A percentile compares a stretch with the other conserved stretches of the same genome.
Conservation (phyloP, 371 early-diverging fungal genomes). For the Apophysomyces trapeziformis region DNA sequence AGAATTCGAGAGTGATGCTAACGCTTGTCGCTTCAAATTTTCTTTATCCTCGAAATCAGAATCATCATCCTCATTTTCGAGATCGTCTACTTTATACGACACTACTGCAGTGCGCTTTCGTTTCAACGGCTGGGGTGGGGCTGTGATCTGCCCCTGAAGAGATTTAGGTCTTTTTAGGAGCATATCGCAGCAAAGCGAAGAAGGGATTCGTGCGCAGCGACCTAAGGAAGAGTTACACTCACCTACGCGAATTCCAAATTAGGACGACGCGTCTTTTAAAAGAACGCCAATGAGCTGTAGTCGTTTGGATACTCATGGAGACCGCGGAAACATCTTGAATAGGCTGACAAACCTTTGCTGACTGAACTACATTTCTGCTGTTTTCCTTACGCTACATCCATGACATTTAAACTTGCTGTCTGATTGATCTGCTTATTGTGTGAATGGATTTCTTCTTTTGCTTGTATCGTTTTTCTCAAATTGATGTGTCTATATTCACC, state of each 20-base stretch:
- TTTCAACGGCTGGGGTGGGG: conserved; percentile 11
- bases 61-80: conserved; percentile 27
- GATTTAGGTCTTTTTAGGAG: conserved; percentile 30
- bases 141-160: conserved; percentile 1
- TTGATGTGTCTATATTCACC: too few relatives aligned
- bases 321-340: too few relatives aligned
- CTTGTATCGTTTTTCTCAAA: too few relatives aligned
- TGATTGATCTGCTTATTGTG: too few relatives aligned
- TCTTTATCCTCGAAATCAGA: conserved; percentile 34
- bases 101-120: conserved; percentile 22
- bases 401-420: too few relatives aligned
- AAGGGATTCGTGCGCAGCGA: neutral
- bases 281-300: too few relatives aligned
- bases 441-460: too few relatives aligned
- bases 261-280: neutral
- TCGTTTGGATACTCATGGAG: too few relatives aligned
- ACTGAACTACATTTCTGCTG: too few relatives aligned
- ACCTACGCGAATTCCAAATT: conserved; percentile 2
- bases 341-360: too few relatives aligned
- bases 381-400: too few relatives aligned
- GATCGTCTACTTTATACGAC: conserved; percentile 17
- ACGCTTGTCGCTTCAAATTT: conserved; percentile 13
- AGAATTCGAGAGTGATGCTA: conserved; percentile 24
- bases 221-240: neutral
- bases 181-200: conserved; percentile 19